Evolutionary conservation across 345 rosid species (phyloP).

Genomic region (Salix dunnii): DNA sequence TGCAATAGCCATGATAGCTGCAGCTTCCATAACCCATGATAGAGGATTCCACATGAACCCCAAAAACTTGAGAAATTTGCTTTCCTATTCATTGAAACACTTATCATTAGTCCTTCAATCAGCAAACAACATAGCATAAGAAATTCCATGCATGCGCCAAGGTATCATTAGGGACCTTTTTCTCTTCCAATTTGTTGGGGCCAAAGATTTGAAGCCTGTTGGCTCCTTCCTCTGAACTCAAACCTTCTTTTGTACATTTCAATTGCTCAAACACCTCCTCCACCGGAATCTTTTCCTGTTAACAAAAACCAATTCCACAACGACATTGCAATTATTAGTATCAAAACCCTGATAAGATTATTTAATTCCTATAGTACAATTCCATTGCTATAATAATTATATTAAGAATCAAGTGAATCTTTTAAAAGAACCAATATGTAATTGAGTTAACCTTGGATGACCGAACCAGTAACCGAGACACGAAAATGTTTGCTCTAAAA

Average conservation of each 20-base stretch:
- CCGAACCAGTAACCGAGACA: too few species aligned
- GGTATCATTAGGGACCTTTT: conserved; percentile 33
- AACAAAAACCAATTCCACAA: neutral
- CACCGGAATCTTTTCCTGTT: conserved; percentile 73
- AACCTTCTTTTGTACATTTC: conserved; percentile 73
- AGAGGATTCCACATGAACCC: conserved; percentile 35
- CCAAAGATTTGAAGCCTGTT: conserved; percentile 78
- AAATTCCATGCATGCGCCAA: neutral
- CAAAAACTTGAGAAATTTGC: conserved; percentile 29
- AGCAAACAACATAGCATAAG: neutral
- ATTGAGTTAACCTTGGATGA: too few species aligned
- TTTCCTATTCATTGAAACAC: conserved; percentile 16
- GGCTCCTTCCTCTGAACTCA: conserved; percentile 57
- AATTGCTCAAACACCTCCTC: conserved; percentile 88
- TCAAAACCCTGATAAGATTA: too few species aligned
- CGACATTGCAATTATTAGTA: neutral
- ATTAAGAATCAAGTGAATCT: too few species aligned
- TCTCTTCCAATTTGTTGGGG: conserved; percentile 90
- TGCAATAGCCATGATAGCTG: conserved; percentile 31
- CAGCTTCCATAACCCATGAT: conserved; percentile 35
- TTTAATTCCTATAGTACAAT: too few species aligned
- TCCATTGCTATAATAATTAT: too few species aligned
- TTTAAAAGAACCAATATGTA: too few species aligned
- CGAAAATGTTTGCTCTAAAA: too few species aligned
- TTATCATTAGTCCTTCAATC: neutral